Conservation (phyloP, 164 flowering plant genomes). For the grape (Vitis vinifera) region ASM3070453v1 NC_081807.1:1892001-1892500, state of each 20-base stretch:
- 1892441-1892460: too few species aligned
- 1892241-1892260: neutral
- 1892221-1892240: neutral
- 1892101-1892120: constrained; percentile 29
- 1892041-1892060: constrained; percentile 24
- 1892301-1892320: too few species aligned
- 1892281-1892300: neutral
- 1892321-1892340: too few species aligned
- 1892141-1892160: constrained; percentile 43
- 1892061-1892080: constrained; percentile 13
- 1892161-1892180: constrained; percentile 58
- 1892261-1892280: neutral
- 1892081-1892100: constrained; percentile 23
- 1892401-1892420: too few species aligned
- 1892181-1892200: constrained; percentile 73
- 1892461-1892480: too few species aligned
- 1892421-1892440: too few species aligned
- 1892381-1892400: neutral
- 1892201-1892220: constrained; percentile 73
- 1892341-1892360: too few species aligned
- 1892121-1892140: constrained; percentile 12
- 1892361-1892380: neutral
- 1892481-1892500: too few species aligned
- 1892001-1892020: neutral
- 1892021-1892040: constrained; percentile 7